A percentile compares a stretch with the other conserved stretches of the same genome.
Conservation (phyloP, 179 eudicot genomes). For the Patellifolia procumbens region DNA sequence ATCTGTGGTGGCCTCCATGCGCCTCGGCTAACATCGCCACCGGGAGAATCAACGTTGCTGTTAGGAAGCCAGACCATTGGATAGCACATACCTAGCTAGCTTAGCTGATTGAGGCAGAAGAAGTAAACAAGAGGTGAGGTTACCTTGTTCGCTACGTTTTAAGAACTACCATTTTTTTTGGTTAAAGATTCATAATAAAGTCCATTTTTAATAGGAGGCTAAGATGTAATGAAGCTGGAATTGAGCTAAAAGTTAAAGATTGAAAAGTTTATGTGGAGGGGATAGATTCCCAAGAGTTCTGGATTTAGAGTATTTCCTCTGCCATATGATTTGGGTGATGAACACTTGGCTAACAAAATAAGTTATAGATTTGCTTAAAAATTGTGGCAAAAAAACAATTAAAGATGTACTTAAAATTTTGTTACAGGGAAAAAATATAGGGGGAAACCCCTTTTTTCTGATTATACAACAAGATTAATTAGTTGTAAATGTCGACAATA, state of each 20-base stretch:
- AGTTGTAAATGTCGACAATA: too few species aligned
- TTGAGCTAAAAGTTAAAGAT: constrained; percentile 1
- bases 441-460: too few species aligned
- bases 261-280: constrained; percentile 31
- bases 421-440: too few species aligned
- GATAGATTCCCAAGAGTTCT: constrained; percentile 9
- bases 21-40: constrained; percentile 6
- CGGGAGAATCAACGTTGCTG: neutral
- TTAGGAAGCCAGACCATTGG: constrained; percentile 6
- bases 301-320: constrained; percentile 7
- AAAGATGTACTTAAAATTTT: too few species aligned
- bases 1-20: constrained; percentile 5
- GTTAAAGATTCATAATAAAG: neutral
- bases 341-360: constrained; percentile 31
- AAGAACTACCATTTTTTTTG: neutral
- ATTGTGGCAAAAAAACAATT: too few species aligned
- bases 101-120: too few species aligned
- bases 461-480: too few species aligned
- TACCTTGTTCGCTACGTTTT: neutral
- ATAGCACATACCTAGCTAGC: constrained; percentile 16
- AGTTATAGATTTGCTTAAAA: neutral
- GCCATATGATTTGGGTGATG: constrained; percentile 36
- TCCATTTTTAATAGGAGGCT: neutral
- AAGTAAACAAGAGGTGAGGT: neutral
- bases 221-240: neutral